Evolutionary conservation across 2,329 filamentous ascomycete genomes (phyloP), one percentile per base, ranked within the genome.

Genomic region (Cryphonectria nitschkei): DNA sequence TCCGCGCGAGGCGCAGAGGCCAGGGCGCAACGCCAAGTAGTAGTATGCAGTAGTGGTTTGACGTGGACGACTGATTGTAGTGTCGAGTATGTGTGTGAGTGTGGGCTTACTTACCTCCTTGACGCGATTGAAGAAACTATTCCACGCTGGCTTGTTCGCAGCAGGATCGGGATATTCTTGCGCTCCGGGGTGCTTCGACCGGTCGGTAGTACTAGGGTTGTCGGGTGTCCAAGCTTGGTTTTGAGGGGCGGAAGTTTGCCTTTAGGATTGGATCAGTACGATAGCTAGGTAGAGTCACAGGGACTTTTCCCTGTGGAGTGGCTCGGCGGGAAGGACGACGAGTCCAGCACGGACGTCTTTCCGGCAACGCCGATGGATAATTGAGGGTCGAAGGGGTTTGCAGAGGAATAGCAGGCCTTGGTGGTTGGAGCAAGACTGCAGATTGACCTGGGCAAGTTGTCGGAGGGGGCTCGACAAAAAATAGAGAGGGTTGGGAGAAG

Each of bases 191-290:
- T 70, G 75, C 60, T 75, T 73, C 65, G 77, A 73, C 68, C 75
- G 77, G 68, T 75, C 76, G 46, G 77, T 77, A 68, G 78, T 76
- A 68, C 76, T 77, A 71, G 77, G 76, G 22, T 14, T 43, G 61
- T 39, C 16, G 61, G 39, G 37, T 46, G 61, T 74, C 80, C 77
- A 75, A 71, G 76, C 75, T 76, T 77, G 75, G 74, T 79, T 75
- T 74, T 78, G 74, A 61, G 73, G 67, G 67, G 76, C 73, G 50
- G 77, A 74, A 77, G 77, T 70, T 75, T 79, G 73, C 76, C 79
- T 76, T 68, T 11, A 66, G 43, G 39, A 46, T 50, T 39, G 34
- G 58, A 62, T 70, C 63, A 70, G 71, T 65, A 65, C 16, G 50
- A 54, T 29, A n/a, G 62, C 63, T 50, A 67, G 70, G 39, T 60